Percentiles rank a stretch among this genome's conserved stretches.
Evolutionary conservation across 179 eudicot genomes (phyloP).

Genomic region (Heliamphora ciliata): DNA sequence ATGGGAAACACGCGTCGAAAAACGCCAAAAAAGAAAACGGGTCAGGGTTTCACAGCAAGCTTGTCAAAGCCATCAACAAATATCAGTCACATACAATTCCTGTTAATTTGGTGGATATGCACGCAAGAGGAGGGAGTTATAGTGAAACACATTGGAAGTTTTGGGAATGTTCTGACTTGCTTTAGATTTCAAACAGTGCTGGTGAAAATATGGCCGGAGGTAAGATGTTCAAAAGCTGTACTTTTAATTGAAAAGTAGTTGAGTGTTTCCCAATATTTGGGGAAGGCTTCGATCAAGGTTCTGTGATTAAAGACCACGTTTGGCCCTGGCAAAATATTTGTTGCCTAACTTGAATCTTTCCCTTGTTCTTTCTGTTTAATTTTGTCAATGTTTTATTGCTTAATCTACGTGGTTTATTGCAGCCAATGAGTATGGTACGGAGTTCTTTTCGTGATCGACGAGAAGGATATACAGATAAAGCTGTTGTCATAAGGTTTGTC

Average conservation of each 20-base stretch:
- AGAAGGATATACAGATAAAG: slow-evolving; percentile 93
- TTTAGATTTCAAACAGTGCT: not conserved
- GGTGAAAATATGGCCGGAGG: not conserved
- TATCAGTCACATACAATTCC: not conserved
- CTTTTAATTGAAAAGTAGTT: not conserved
- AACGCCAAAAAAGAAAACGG: too few species aligned
- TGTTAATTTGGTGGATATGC: slow-evolving; percentile 15
- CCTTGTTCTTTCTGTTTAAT: not conserved
- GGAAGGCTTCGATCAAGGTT: not conserved
- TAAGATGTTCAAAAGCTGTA: not conserved
- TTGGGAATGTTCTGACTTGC: not conserved
- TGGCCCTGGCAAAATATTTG: not conserved
- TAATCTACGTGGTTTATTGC: slow-evolving; percentile 24
- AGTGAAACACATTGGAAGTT: not conserved
- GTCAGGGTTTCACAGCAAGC: too few species aligned
- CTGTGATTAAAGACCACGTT: not conserved
- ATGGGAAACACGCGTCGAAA: too few species aligned
- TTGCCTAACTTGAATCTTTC: not conserved
- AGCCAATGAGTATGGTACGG: slow-evolving; percentile 83
- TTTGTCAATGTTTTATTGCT: not conserved
- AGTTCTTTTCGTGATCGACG: slow-evolving; percentile 71
- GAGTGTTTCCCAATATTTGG: not conserved
- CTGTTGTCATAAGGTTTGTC: slow-evolving; percentile 77
- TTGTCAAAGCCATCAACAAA: not conserved
- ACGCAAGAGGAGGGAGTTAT: not conserved